These are phyloP conservation scores for Cucurbita moschata DNA, from an alignment of 306 rosid genomes.

Conservation along the genomic window DNA sequence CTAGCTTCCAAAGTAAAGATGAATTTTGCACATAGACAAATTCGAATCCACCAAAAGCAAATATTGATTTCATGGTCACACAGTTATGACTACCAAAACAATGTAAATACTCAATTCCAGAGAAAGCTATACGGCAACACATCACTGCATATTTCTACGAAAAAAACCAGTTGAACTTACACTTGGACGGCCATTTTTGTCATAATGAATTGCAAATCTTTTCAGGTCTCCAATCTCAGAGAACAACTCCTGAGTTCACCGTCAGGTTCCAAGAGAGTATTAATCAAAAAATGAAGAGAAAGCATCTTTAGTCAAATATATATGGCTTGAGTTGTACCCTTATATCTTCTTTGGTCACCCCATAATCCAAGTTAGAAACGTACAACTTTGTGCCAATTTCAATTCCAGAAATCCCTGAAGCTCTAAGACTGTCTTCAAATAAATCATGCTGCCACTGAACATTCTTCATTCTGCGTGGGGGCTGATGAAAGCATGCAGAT, in stretches of 20 bases:
- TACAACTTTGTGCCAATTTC: conserved; percentile 80
- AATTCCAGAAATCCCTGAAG: conserved; percentile 83
- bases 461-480: conserved; percentile 66
- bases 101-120: not conserved
- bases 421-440: conserved; percentile 92
- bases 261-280: conserved; percentile 45
- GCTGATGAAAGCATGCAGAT: conserved; percentile 82
- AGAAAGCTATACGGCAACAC: not conserved
- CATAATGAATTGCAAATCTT: conserved; percentile 83
- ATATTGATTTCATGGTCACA: not conserved
- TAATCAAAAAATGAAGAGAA: conserved; percentile 29
- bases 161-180: conserved; percentile 31
- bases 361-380: conserved; percentile 91
- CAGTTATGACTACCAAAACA: not conserved
- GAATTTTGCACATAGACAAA: not conserved
- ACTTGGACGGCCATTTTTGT: conserved; percentile 73
- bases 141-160: not conserved
- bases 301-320: conserved; percentile 29
- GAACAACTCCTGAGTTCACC: conserved; percentile 88
- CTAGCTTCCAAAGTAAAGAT: not conserved
- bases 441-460: conserved; percentile 85
- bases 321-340: conserved; percentile 60
- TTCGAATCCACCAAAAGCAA: not conserved
- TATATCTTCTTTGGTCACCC: conserved; percentile 96
- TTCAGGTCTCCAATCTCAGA: conserved; percentile 80